Evolutionary conservation across 2,329 filamentous ascomycete species (phyloP).

Genomic region (Coleophoma eucalyptorum): DNA sequence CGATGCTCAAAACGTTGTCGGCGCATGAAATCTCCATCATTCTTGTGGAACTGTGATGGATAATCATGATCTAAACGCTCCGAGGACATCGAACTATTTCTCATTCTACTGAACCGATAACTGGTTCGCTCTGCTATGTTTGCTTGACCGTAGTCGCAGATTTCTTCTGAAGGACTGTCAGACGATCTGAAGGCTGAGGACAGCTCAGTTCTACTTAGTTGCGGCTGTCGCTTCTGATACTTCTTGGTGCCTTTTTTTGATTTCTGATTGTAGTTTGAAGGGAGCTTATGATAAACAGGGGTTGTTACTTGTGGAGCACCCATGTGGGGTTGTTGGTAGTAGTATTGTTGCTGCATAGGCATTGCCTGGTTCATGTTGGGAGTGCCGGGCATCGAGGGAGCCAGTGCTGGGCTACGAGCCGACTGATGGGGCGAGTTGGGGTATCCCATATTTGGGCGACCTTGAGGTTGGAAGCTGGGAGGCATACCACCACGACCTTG

Average conservation of each 20-base stretch:
- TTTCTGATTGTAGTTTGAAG: constrained; percentile 7
- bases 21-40: constrained; percentile 4
- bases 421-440: constrained; percentile 64
- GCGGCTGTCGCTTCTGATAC: constrained; percentile 6
- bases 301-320: constrained; percentile 46
- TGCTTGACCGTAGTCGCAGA: constrained; percentile 18
- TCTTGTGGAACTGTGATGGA: constrained; percentile 2
- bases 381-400: constrained; percentile 63
- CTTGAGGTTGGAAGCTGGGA: constrained; percentile 40
- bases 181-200: constrained; percentile 15
- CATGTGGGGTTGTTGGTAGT: constrained; percentile 31
- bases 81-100: constrained; percentile 11
- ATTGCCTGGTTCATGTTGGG: constrained; percentile 67
- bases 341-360: constrained; percentile 59
- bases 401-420: constrained; percentile 61
- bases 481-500: constrained; percentile 48
- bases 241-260: constrained; percentile 8
- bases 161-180: constrained; percentile 20
- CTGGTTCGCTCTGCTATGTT: constrained; percentile 16
- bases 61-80: constrained; percentile 14
- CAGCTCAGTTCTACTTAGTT: constrained; percentile 17
- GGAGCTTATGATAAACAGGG: constrained; percentile 31
- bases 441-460: constrained; percentile 41
- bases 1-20: constrained; percentile 11
- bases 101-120: constrained; percentile 12